A percentile compares a stretch with the other conserved stretches of the same genome.
Conservation (phyloP, 2,329 filamentous ascomycete species). For the Fusarium avenaceum region DNA sequence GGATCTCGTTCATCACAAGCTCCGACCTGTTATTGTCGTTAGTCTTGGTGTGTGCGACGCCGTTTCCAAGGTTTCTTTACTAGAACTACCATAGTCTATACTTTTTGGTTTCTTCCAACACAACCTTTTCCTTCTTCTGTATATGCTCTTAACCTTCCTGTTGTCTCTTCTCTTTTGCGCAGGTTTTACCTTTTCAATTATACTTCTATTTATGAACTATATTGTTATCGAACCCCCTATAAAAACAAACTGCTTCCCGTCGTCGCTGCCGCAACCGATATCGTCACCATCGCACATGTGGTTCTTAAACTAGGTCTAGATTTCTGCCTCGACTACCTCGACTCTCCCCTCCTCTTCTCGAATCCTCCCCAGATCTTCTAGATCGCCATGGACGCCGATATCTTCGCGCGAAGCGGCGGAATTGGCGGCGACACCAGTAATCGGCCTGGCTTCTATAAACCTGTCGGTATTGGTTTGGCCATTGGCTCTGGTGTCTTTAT, state of each 20-base stretch:
- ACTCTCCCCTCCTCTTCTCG: background rate
- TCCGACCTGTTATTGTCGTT: slow-evolving; percentile 1
- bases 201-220: slow-evolving; percentile 4
- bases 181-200: background rate
- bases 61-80: slow-evolving; percentile 43
- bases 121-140: slow-evolving; percentile 19
- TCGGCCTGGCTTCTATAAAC: slow-evolving; percentile 77
- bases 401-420: slow-evolving; percentile 43
- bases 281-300: slow-evolving; percentile 45
- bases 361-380: slow-evolving; percentile 9
- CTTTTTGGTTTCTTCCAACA: slow-evolving; percentile 10
- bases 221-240: slow-evolving; percentile 24
- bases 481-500: slow-evolving; percentile 93
- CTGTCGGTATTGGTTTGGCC: slow-evolving; percentile 87
- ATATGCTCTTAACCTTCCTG: slow-evolving; percentile 10
- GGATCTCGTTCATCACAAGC: slow-evolving; percentile 40
- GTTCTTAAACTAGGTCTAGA: slow-evolving; percentile 40
- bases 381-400: slow-evolving; percentile 43
- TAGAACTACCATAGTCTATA: background rate
- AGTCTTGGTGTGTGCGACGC: slow-evolving; percentile 29
- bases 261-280: slow-evolving; percentile 42
- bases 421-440: slow-evolving; percentile 34
- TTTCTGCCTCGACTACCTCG: slow-evolving; percentile 28
- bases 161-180: background rate
- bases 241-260: slow-evolving; percentile 22